Conservation (phyloP, 345 rosid genomes). For the Triadica sebifera region DNA sequence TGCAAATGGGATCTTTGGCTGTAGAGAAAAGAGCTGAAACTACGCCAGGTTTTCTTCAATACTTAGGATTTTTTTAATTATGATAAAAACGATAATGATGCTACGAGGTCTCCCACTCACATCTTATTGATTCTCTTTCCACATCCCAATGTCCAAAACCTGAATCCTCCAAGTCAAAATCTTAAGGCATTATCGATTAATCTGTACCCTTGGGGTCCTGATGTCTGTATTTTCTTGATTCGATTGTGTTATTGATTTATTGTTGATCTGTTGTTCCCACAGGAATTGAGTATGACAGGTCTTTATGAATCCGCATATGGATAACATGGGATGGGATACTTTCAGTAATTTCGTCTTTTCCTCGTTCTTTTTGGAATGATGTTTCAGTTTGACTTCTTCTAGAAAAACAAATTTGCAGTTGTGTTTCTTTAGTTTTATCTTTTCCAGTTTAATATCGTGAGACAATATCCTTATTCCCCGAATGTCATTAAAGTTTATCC, state of each 20-base stretch:
- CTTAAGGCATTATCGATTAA: not conserved
- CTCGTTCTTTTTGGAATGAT: conserved; percentile 84
- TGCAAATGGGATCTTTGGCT: conserved; percentile 71
- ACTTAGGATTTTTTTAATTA: conserved; percentile 5
- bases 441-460: conserved; percentile 84
- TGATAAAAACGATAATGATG: not conserved
- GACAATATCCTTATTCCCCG: not conserved
- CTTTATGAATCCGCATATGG: conserved; percentile 87
- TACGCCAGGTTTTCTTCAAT: conserved; percentile 67
- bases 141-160: not conserved
- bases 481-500: not conserved
- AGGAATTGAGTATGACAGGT: conserved; percentile 90
- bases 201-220: not conserved
- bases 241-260: not conserved
- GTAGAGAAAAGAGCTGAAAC: conserved; percentile 92
- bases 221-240: not conserved
- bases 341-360: conserved; percentile 67
- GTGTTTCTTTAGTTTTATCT: conserved; percentile 79
- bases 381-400: conserved; percentile 89
- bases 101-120: not conserved
- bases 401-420: conserved; percentile 71
- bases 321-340: conserved; percentile 78
- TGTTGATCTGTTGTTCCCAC: conserved; percentile 25
- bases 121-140: not conserved
- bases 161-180: not conserved